phyloP scores from a whole-genome alignment of 208 protist genomes.

The Acanthamoeba triangularis region DNA sequence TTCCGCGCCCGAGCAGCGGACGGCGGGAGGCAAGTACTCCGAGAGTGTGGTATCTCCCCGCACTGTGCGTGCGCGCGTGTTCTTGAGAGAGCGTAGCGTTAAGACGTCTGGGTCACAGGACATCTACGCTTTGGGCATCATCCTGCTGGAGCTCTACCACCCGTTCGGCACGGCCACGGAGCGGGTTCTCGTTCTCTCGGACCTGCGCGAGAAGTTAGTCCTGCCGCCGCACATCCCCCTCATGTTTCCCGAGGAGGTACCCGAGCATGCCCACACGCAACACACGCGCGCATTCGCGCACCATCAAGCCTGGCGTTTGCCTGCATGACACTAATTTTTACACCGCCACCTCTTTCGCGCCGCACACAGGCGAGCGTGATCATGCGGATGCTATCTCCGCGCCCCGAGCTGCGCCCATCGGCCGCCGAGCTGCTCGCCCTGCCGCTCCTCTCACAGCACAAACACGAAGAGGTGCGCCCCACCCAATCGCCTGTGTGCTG shows the following conservation, averaged over 20 bases:
- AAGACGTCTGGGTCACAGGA: slow-evolving; percentile 59
- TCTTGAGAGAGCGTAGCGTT: slow-evolving; percentile 9
- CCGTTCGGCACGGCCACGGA: slow-evolving; percentile 81
- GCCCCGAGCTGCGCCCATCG: background rate
- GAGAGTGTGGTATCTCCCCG: background rate
- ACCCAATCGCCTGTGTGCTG: background rate
- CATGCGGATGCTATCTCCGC: slow-evolving; percentile 13
- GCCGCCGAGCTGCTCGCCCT: background rate
- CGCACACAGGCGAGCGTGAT: background rate
- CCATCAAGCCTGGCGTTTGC: no score
- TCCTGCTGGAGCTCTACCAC: slow-evolving; percentile 85
- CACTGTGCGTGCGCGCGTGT: background rate
- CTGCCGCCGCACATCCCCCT: slow-evolving; percentile 9
- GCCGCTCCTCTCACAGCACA: slow-evolving; percentile 21
- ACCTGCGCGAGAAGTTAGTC: slow-evolving; percentile 70
- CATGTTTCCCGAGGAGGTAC: background rate
- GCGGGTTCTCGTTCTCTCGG: slow-evolving; percentile 64
- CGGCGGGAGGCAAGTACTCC: slow-evolving; percentile 25
- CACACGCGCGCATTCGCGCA: background rate
- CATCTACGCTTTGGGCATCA: slow-evolving; percentile 86
- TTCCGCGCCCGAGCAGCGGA: slow-evolving; percentile 21
- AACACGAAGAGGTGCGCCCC: background rate
- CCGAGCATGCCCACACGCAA: background rate
- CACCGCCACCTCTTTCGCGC: background rate
- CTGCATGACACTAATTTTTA: no score